Base-by-base conservation (phyloP, 1,284 basidiomycete genomes). In the Trametes versicolor region DNA sequence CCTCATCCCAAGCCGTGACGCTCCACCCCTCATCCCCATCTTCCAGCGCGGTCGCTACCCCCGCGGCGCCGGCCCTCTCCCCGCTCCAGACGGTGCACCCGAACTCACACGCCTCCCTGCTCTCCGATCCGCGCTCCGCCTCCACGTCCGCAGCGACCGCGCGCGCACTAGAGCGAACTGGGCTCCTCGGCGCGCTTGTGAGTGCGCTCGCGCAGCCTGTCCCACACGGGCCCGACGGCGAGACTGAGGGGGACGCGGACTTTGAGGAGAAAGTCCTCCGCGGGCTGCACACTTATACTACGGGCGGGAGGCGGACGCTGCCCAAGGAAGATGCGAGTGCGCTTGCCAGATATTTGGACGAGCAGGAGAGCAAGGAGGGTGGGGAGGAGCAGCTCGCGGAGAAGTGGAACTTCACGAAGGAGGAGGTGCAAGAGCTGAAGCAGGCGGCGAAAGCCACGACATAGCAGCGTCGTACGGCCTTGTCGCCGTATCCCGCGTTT, bases 191-290 rank as follows among this genome's bases (percentile, higher is more conserved):
- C 27, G 71, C 75, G 71, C 70, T 86, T 17, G 72, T 87, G 47
- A 73, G 76, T 41, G 78, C 80, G 4, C 74, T 92, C 10, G 81
- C 81, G 8, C 73, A 80, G 32, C 85, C 91, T 58, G 70, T 88
- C 41, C 90, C 91, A 2, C 82, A 86, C 58, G 92, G 91, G 0
- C 81, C 81, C 3, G 88, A 94, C 68, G 94, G 92, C 7, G 91
- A 93, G 70, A 76, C 79, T 36, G 87, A 87, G 25, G 81, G 81
- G 8, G 96, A 98, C 76, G 73, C 80, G 4, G 94, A 97, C 72
- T 93, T 92, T 65, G 88, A 92, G 73, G 95, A 97, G 78, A 96
- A 96, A 75, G 81, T 90, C 0, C 73, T 93, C 19, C 83, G 89
- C 63, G 70, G 89, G 27, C 74, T 91, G 58, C 77, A 85, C 64